Evolutionary conservation across 2,329 filamentous ascomycete species (phyloP), one percentile per base, ranked within the genome.

Genomic region (Cyphellophora europaea): DNA sequence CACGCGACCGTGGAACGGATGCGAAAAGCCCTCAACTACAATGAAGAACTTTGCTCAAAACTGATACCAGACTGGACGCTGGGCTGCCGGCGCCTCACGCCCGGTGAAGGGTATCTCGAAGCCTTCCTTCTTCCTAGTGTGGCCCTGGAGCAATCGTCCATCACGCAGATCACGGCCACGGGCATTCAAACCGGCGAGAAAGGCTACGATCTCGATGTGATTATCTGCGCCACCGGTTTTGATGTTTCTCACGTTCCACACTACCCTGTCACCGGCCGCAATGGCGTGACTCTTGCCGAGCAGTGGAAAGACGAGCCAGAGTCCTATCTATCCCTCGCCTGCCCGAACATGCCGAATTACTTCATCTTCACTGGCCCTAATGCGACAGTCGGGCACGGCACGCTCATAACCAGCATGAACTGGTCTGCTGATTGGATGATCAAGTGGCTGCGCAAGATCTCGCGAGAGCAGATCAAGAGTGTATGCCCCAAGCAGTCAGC

Each of bases 51-150:
- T 2, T 42, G 40, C 19, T 41, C 46, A 3, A 31, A 40, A 14
- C 41, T 49, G 17, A 48, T 48, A 12, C 54, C 53, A 1, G 40
- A 48, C 2, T 53, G 47, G 37, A 36, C 38, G 8, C 38, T 53
- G 5, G 67, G 66, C 2, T 72, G 67, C 37, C 55, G 66, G 6
- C 56, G 68, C 2, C 44, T 69, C 12, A 70, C 69, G 0, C 69
- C 69, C 1, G 68, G 67, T 0, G 63, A 64, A 15, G 67, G 68
- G 0, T 72, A 69, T 44, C 59, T 72, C 6, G 65, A 71, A 45
- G 63, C 68, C 3, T 49, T 68, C 5, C 51, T 54, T 4, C 33
- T 62, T 13, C 50, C 53, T 1, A 68, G 65, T 40, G 59, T 58
- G 2, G 35, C 40, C 6, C 36, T 55, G 6, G 36, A 45, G 5